A percentile compares a stretch with the other conserved stretches of the same genome.
Conservation (phyloP, 1,139 yeast genomes). For the Lodderomyces elongisporus region DNA sequence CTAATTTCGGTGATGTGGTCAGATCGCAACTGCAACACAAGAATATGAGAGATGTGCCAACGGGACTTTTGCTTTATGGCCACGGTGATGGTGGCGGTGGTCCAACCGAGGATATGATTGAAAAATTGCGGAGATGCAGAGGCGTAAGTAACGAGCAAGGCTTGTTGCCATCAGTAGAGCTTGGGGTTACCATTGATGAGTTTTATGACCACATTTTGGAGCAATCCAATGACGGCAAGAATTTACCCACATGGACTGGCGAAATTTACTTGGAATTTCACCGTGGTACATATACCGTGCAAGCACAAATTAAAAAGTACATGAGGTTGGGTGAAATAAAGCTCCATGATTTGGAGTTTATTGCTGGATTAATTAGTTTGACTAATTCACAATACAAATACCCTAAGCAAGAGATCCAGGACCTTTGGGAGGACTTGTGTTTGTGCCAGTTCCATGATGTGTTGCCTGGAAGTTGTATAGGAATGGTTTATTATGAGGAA, state of each 20-base stretch:
- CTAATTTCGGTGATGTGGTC: slow-evolving; percentile 86
- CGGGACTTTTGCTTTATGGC: slow-evolving; percentile 80
- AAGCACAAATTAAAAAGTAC: slow-evolving; percentile 75
- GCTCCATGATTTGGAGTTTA: slow-evolving; percentile 78
- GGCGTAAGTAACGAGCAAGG: slow-evolving; percentile 85
- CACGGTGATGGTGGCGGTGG: slow-evolving; percentile 99
- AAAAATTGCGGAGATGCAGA: slow-evolving; percentile 84
- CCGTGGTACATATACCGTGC: slow-evolving; percentile 94
- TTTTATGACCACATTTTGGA: slow-evolving; percentile 66
- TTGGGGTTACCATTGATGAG: slow-evolving; percentile 73
- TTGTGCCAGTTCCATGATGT: slow-evolving; percentile 96
- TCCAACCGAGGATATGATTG: slow-evolving; percentile 89
- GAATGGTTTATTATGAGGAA: slow-evolving; percentile 86
- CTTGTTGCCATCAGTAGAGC: slow-evolving; percentile 72
- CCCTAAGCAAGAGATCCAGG: slow-evolving; percentile 63
- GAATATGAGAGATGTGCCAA: slow-evolving; percentile 72
- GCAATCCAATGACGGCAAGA: slow-evolving; percentile 59
- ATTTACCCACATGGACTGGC: slow-evolving; percentile 84
- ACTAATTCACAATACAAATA: slow-evolving; percentile 50
- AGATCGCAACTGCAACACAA: slow-evolving; percentile 79
- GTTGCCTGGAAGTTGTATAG: slow-evolving; percentile 93
- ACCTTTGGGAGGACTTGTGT: slow-evolving; percentile 81
- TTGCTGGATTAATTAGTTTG: slow-evolving; percentile 74
- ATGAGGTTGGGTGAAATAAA: slow-evolving; percentile 76
- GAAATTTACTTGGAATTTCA: slow-evolving; percentile 93